Base-by-base conservation (phyloP, 2,329 filamentous ascomycete species). In the Colletotrichum acutatum region DNA sequence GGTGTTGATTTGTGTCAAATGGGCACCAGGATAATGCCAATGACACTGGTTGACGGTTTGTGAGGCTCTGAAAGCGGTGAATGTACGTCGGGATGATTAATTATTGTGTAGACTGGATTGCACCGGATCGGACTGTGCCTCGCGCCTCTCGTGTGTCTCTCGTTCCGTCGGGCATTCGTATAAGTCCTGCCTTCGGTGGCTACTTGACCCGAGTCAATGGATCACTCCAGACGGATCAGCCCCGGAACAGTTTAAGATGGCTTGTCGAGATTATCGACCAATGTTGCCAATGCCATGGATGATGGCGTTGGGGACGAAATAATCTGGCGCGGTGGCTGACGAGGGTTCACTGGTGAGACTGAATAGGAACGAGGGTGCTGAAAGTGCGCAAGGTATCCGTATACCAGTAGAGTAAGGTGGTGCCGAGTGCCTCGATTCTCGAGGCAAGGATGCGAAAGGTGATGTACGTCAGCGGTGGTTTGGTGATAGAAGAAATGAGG, bases 11-110 rank as follows among this genome's bases (percentile, higher is more conserved):
- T 70, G 52, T 26, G 68, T 63, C 71, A 58, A 72, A 74, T 68
- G 62, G 58, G 37, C 52, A 37, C 37, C 52, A 46, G 59, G 57
- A 24, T 58, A 68, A 72, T 68, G 62, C 52, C 68, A 42, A 72
- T 68, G 71, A 74, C 71, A 64, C 61, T 37, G 62, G 32, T 52
- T 52, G 62, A 46, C 62, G 24, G 57, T 53, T 52, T 63, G 68
- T 57, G 32, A 74, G 62, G 71, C 71, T 68, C 68, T 63, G 71
- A 72, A 74, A 74, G 59, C 71, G 71, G 71, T 58, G 32, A 46
- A 49, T 34, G 30, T 30, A 49, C 61, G 54, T 52, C 49, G 61
- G 24, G 49, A 56, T 56, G 32, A 30, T 59, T 22, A 9, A 9
- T 26, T 32, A 52, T 16, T 32, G 16, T 34, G 34, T 28, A 32